Evolutionary conservation across 2,329 filamentous ascomycete genomes (phyloP).

Genomic region (Helminthosporium solani): DNA sequence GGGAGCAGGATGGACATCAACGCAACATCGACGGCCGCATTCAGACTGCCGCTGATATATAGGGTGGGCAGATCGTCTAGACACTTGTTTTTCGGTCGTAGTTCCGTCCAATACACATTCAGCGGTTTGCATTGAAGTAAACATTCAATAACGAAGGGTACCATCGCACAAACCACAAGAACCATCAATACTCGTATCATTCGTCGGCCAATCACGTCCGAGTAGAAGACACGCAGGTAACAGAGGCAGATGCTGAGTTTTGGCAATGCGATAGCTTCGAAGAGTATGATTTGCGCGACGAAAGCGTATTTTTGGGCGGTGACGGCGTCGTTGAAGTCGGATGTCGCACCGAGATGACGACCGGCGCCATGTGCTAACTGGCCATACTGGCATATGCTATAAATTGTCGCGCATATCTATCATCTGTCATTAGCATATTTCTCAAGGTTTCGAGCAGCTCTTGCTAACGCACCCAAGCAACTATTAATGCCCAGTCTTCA

Average conservation of each 20-base stretch:
- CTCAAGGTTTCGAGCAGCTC: background rate
- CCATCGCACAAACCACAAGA: conserved; percentile 11
- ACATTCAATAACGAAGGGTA: conserved; percentile 17
- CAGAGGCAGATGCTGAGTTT: conserved; percentile 25
- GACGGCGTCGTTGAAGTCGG: conserved; percentile 8
- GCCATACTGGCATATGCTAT: conserved; percentile 22
- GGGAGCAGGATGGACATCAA: conserved; percentile 25
- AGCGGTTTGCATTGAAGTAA: conserved; percentile 22
- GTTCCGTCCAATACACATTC: conserved; percentile 24
- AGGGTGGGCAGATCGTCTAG: conserved; percentile 10
- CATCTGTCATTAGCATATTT: background rate
- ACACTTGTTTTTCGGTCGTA: conserved; percentile 18
- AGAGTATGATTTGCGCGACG: conserved; percentile 16
- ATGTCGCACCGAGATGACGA: conserved; percentile 11
- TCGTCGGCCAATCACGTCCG: conserved; percentile 12
- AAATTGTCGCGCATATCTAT: conserved; percentile 19
- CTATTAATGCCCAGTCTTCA: conserved; percentile 19
- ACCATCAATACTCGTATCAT: conserved; percentile 17
- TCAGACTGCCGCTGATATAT: conserved; percentile 16
- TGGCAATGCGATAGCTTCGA: conserved; percentile 17
- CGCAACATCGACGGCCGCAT: conserved; percentile 15
- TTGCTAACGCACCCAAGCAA: conserved; percentile 16
- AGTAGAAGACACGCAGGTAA: conserved; percentile 25
- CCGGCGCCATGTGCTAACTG: conserved; percentile 20
- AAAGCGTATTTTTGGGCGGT: conserved; percentile 22